Evolutionary conservation across 2,329 filamentous ascomycete genomes (phyloP).

Genomic region (Alternaria brassicicola): DNA sequence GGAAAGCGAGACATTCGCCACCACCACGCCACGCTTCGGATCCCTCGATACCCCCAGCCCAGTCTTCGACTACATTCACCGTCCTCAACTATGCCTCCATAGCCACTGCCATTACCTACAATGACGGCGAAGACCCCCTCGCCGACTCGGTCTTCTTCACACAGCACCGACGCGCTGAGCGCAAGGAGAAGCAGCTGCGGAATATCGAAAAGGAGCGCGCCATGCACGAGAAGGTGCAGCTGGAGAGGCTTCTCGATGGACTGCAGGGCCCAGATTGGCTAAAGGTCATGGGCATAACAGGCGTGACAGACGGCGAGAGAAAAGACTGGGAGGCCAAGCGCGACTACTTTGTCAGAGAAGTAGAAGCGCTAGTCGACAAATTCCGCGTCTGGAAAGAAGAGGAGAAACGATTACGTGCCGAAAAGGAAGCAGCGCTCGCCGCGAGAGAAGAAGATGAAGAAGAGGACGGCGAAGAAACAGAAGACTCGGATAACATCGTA

Average conservation of each 20-base stretch:
- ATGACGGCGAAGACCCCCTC: slow-evolving; percentile 59
- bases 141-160: slow-evolving; percentile 62
- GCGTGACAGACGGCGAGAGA: slow-evolving; percentile 81
- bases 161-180: slow-evolving; percentile 65
- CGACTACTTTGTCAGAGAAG: slow-evolving; percentile 82
- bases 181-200: slow-evolving; percentile 70
- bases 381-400: slow-evolving; percentile 87
- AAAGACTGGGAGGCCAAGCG: slow-evolving; percentile 87
- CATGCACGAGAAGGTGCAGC: slow-evolving; percentile 69
- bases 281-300: slow-evolving; percentile 86
- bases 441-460: slow-evolving; percentile 56
- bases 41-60: slow-evolving; percentile 22
- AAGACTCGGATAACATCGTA: slow-evolving; percentile 42
- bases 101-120: slow-evolving; percentile 42
- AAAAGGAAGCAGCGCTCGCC: slow-evolving; percentile 69
- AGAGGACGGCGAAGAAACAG: slow-evolving; percentile 44
- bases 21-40: slow-evolving; percentile 24
- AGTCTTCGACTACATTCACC: slow-evolving; percentile 42
- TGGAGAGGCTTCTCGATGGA: slow-evolving; percentile 76
- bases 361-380: slow-evolving; percentile 81
- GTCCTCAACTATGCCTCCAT: slow-evolving; percentile 53
- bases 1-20: slow-evolving; percentile 29
- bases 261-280: slow-evolving; percentile 93
- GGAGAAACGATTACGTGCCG: slow-evolving; percentile 80
- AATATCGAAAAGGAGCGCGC: slow-evolving; percentile 71